phyloP scores from a whole-genome alignment of 345 rosid species.

The Carallia pectinifolia region DNA sequence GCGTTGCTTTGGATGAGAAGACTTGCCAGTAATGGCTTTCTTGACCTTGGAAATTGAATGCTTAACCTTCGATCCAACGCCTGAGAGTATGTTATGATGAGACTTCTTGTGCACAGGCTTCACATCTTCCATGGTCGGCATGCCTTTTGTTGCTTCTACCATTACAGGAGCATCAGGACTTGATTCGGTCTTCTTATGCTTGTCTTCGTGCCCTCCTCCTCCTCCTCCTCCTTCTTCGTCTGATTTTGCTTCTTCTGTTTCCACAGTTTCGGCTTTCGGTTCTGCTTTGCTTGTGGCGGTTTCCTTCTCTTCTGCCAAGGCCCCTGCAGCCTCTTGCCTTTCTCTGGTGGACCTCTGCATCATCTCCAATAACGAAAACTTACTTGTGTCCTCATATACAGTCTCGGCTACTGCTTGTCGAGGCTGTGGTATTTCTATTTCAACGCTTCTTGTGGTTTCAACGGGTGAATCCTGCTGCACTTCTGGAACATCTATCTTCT shows the following conservation, averaged over 20 bases:
- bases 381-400: conserved; percentile 29
- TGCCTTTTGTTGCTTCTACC: conserved; percentile 59
- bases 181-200: conserved; percentile 46
- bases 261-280: conserved; percentile 11
- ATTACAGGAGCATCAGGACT: conserved; percentile 58
- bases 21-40: conserved; percentile 81
- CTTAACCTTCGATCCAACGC: conserved; percentile 85
- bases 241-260: conserved; percentile 37
- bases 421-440: conserved; percentile 23
- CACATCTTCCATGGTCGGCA: conserved; percentile 15
- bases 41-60: conserved; percentile 86
- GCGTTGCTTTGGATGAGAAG: conserved; percentile 60
- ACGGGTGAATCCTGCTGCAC: conserved; percentile 20
- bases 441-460: conserved; percentile 25
- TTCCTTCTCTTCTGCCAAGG: conserved; percentile 27
- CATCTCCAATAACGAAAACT: conserved; percentile 43
- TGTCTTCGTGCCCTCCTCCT: conserved; percentile 43
- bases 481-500: conserved; percentile 21
- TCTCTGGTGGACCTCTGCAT: conserved; percentile 38
- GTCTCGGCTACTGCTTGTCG: conserved; percentile 28
- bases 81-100: conserved; percentile 68
- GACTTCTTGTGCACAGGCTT: conserved; percentile 68
- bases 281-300: conserved; percentile 21
- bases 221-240: conserved; percentile 46
- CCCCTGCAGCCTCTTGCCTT: conserved; percentile 16